phyloP scores from a whole-genome alignment of 2,329 filamentous ascomycete species.

The Calonectria fujianensis region DNA sequence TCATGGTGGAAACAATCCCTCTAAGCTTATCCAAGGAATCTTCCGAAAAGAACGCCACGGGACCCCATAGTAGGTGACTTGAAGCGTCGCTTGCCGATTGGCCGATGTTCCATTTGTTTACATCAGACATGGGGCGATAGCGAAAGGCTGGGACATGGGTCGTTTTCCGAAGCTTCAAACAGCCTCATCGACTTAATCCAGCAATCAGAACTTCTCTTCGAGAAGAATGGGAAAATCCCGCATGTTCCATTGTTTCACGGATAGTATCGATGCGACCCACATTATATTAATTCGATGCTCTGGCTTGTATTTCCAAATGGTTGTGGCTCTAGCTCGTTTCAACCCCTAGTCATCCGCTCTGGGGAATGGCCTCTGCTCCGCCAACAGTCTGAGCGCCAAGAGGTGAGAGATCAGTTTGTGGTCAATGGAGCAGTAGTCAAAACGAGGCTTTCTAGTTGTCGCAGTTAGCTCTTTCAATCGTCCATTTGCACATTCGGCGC shows the following conservation, averaged over 20 bases:
- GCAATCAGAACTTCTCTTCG: background rate
- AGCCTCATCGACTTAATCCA: background rate
- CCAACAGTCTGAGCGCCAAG: background rate
- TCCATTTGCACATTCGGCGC: background rate
- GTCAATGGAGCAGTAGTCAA: background rate
- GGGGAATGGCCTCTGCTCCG: background rate
- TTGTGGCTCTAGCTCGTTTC: slow-evolving; percentile 1
- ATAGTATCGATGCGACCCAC: slow-evolving; percentile 14
- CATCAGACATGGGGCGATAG: background rate
- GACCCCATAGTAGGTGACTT: background rate
- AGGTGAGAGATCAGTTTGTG: background rate
- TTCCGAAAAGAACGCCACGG: background rate
- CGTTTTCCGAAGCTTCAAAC: background rate
- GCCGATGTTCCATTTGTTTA: background rate
- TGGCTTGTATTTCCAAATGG: background rate
- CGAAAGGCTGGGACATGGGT: background rate
- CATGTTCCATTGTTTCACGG: slow-evolving; percentile 21
- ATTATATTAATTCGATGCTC: slow-evolving; percentile 8
- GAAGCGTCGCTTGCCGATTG: background rate
- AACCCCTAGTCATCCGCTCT: background rate
- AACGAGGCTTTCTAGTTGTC: background rate
- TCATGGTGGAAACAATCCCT: background rate
- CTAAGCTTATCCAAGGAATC: background rate
- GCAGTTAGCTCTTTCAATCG: background rate
- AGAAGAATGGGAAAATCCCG: background rate